Conservation (phyloP, 2,329 filamentous ascomycete species). For the Fusarium vanettenii region DNA sequence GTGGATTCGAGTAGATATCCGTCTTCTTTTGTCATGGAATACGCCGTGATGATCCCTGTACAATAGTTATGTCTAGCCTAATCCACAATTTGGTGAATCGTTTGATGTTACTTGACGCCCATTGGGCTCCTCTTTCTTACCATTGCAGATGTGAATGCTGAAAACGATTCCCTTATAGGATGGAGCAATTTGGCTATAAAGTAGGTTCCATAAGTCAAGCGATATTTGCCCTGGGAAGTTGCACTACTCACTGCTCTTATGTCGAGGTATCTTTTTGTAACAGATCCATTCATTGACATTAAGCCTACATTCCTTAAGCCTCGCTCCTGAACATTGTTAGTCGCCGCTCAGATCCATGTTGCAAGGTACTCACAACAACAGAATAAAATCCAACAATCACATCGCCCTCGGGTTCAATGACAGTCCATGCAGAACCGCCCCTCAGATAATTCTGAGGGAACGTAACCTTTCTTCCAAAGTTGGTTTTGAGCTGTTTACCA, state of each 20-base stretch:
- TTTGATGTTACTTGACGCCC: neutral
- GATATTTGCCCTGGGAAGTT: neutral
- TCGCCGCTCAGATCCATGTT: no score
- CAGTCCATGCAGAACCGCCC: neutral
- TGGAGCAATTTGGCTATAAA: neutral
- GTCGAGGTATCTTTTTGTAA: no score
- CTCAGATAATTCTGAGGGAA: neutral
- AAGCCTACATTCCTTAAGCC: neutral
- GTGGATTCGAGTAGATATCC: neutral
- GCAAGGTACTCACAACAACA: neutral
- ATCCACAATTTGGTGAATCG: constrained; percentile 2
- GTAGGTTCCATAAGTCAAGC: neutral
- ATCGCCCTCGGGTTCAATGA: neutral
- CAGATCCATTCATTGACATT: neutral
- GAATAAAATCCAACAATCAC: neutral
- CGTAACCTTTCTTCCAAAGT: neutral
- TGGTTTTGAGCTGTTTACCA: neutral
- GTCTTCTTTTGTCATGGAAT: neutral
- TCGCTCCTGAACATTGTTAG: neutral
- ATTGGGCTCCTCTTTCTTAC: neutral
- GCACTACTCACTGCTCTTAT: neutral
- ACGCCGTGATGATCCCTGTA: constrained; percentile 9
- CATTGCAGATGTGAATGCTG: neutral
- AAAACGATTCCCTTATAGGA: neutral
- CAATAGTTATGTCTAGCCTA: constrained; percentile 1